These are phyloP conservation scores for Trichomonascus vanleenenianus DNA, from an alignment of 805 yeast genomes.

Conservation along the genomic window DNA sequence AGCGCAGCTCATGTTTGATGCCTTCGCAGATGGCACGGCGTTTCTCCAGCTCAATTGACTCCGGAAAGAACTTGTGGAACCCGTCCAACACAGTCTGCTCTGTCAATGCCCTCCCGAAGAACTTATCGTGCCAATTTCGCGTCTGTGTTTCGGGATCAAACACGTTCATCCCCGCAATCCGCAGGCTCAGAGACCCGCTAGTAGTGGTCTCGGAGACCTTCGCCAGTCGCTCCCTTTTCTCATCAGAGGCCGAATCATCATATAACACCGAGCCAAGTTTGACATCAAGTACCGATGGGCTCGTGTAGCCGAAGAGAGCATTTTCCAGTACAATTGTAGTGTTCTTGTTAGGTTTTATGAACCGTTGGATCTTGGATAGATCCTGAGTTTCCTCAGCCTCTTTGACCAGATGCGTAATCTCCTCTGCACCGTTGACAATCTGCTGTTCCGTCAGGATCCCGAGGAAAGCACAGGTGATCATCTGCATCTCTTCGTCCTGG, in stretches of 20 bases:
- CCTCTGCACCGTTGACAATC: slow-evolving; percentile 22
- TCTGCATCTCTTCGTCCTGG: slow-evolving; percentile 19
- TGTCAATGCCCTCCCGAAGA: slow-evolving; percentile 59
- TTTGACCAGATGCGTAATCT: slow-evolving; percentile 14
- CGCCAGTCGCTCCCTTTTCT: slow-evolving; percentile 53
- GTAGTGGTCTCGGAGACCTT: slow-evolving; percentile 68
- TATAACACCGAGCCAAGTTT: slow-evolving; percentile 69
- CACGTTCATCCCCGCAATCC: slow-evolving; percentile 86
- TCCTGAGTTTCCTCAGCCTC: slow-evolving; percentile 15
- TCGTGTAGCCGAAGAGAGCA: slow-evolving; percentile 47
- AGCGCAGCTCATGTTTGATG: slow-evolving; percentile 52
- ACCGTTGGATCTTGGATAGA: slow-evolving; percentile 3
- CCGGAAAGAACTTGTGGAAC: slow-evolving; percentile 35
- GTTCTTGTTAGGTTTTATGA: slow-evolving; percentile 3
- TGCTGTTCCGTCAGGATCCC: slow-evolving; percentile 44
- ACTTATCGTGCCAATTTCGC: slow-evolving; percentile 52
- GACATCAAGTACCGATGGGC: slow-evolving; percentile 74
- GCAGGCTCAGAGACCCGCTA: slow-evolving; percentile 63
- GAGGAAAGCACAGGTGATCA: slow-evolving; percentile 46
- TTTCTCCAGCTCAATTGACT: slow-evolving; percentile 10
- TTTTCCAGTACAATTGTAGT: slow-evolving; percentile 60
- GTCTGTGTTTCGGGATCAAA: slow-evolving; percentile 26
- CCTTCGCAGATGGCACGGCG: slow-evolving; percentile 29
- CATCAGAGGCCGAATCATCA: slow-evolving; percentile 49
- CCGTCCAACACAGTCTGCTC: slow-evolving; percentile 35